Conservation (phyloP, 352 stramenopile species). For the Albugo laibachii region DNA sequence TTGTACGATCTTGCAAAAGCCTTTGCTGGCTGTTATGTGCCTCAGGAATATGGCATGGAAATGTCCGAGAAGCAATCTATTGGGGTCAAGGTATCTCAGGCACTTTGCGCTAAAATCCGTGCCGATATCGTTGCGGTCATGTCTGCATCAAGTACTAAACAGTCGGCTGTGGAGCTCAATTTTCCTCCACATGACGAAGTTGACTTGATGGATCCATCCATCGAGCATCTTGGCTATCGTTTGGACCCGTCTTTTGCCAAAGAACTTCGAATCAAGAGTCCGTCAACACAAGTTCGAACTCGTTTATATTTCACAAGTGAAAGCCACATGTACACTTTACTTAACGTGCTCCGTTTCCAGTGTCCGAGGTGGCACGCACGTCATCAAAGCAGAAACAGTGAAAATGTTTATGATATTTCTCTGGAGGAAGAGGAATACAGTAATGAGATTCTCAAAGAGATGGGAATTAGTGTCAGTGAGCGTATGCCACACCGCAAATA, state of each 20-base stretch:
- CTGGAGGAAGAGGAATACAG: slow-evolving; percentile 66
- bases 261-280: slow-evolving; percentile 92
- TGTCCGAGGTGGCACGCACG: slow-evolving; percentile 46
- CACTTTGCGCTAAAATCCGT: slow-evolving; percentile 97
- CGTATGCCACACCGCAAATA: slow-evolving; percentile 64
- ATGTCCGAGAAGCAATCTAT: slow-evolving; percentile 89
- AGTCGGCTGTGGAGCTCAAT: slow-evolving; percentile 8
- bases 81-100: slow-evolving; percentile 89
- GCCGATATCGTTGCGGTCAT: slow-evolving; percentile 76
- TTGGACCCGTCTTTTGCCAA: slow-evolving; percentile 71
- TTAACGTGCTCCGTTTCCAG: slow-evolving; percentile 94
- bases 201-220: slow-evolving; percentile 19
- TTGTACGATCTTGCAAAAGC: slow-evolving; percentile 88
- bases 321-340: slow-evolving; percentile 93
- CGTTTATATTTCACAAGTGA: slow-evolving; percentile 99
- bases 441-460: slow-evolving; percentile 67
- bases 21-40: slow-evolving; percentile 94
- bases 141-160: slow-evolving; percentile 21
- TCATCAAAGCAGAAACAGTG: slow-evolving; percentile 26
- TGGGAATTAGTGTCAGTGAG: slow-evolving; percentile 70
- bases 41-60: slow-evolving; percentile 91
- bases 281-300: slow-evolving; percentile 80
- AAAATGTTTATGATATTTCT: slow-evolving; percentile 47
- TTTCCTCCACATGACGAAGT: slow-evolving; percentile 8
- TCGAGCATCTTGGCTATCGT: slow-evolving; percentile 78